Evolutionary conservation across 1,139 yeast species (phyloP).

Genomic region (Hanseniaspora sp.): DNA sequence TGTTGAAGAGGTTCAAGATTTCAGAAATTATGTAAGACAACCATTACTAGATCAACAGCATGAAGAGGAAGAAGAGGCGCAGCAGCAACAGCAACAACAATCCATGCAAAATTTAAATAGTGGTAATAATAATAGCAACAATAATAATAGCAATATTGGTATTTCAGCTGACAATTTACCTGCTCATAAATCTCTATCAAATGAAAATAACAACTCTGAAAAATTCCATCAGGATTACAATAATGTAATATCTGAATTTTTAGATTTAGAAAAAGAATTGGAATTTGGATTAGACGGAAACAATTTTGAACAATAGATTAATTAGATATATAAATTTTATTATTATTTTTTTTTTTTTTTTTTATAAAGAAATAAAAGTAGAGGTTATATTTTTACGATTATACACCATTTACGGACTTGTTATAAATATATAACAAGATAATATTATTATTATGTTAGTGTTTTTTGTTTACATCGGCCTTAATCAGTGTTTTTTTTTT

Average conservation of each 20-base stretch:
- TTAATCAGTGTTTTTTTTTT: no score
- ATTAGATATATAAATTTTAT: no score
- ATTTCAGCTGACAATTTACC: slow-evolving; percentile 34
- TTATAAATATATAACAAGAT: no score
- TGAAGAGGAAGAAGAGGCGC: slow-evolving; percentile 22
- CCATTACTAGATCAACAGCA: slow-evolving; percentile 46
- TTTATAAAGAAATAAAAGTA: no score
- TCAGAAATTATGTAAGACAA: slow-evolving; percentile 69
- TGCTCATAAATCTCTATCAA: slow-evolving; percentile 22
- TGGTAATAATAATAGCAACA: no score
- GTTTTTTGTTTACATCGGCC: no score
- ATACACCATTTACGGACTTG: no score
- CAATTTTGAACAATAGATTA: slow-evolving; percentile 19
- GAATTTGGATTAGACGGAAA: slow-evolving; percentile 48
- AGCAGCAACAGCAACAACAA: slow-evolving; percentile 18
- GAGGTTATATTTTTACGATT: no score
- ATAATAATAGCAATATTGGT: slow-evolving; percentile 26
- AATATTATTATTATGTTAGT: no score
- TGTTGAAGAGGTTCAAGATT: slow-evolving; percentile 65
- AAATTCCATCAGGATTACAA: slow-evolving; percentile 19
- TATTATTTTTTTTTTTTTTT: no score
- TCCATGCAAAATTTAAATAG: not conserved
- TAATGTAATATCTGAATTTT: slow-evolving; percentile 28
- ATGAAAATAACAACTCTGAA: slow-evolving; percentile 6
- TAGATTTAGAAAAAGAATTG: slow-evolving; percentile 46